These are phyloP conservation scores for Trametes versicolor DNA, from an alignment of 1,284 basidiomycete genomes.

Conservation along the genomic window DNA sequence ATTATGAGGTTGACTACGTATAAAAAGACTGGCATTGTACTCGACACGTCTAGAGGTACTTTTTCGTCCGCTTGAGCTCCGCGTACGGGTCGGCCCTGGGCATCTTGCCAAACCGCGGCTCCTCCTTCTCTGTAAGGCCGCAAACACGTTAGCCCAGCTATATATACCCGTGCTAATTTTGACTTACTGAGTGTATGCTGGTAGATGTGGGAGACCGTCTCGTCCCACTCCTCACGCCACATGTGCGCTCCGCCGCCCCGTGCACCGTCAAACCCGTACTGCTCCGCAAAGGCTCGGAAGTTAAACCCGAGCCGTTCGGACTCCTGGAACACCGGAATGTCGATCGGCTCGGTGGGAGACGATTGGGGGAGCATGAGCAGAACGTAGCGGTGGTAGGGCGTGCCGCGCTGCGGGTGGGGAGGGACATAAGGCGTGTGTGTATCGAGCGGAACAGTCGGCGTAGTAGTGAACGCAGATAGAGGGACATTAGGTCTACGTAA, in stretches of 20 bases:
- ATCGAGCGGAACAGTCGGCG: conserved; percentile 52
- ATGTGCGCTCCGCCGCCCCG: conserved; percentile 82
- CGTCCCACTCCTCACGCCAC: conserved; percentile 85
- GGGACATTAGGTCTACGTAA: conserved; percentile 80
- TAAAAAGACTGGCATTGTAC: conserved; percentile 22
- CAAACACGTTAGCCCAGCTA: conserved; percentile 5
- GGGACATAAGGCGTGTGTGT: conserved; percentile 80
- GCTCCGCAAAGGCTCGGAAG: conserved; percentile 67
- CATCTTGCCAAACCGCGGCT: conserved; percentile 71
- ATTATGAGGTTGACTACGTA: conserved; percentile 29
- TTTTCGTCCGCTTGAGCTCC: conserved; percentile 61
- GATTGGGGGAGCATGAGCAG: conserved; percentile 80
- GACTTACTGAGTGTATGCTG: conserved; percentile 72
- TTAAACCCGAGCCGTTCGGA: conserved; percentile 67
- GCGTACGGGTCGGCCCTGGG: conserved; percentile 63
- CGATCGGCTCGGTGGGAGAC: conserved; percentile 47
- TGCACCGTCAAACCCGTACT: conserved; percentile 62
- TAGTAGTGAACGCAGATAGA: conserved; percentile 67
- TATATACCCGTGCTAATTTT: background rate
- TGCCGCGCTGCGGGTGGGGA: conserved; percentile 88
- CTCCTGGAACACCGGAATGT: conserved; percentile 49
- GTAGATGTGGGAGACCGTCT: conserved; percentile 75
- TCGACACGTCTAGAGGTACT: conserved; percentile 50
- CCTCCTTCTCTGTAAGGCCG: conserved; percentile 57
- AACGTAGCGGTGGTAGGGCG: conserved; percentile 88